phyloP scores from a whole-genome alignment of 2,329 filamentous ascomycete species.

The Diaporthe helianthi region DNA sequence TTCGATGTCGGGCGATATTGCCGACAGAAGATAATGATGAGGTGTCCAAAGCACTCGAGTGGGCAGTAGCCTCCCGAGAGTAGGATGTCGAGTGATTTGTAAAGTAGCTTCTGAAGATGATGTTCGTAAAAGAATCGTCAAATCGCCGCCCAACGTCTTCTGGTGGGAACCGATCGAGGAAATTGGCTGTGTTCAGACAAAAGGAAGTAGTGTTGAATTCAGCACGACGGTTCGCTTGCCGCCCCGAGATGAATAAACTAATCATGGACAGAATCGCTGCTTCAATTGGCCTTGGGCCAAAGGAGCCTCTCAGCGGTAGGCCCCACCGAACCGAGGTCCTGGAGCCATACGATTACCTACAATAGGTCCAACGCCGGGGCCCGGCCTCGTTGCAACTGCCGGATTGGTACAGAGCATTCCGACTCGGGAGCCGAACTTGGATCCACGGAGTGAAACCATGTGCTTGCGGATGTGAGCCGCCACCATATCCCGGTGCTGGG shows the following conservation, averaged over 20 bases:
- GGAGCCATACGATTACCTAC: constrained; percentile 65
- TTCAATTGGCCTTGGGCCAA: neutral
- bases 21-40: constrained; percentile 43
- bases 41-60: constrained; percentile 48
- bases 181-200: constrained; percentile 34
- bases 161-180: constrained; percentile 40
- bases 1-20: constrained; percentile 27
- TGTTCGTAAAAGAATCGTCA: constrained; percentile 46
- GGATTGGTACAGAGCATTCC: constrained; percentile 99
- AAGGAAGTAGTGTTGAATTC: constrained; percentile 1
- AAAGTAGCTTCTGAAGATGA: constrained; percentile 47
- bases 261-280: constrained; percentile 16
- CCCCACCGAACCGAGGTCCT: constrained; percentile 62
- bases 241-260: constrained; percentile 1
- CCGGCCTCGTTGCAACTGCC: constrained; percentile 85
- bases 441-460: constrained; percentile 98
- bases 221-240: neutral
- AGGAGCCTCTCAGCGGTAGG: constrained; percentile 60
- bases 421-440: constrained; percentile 97
- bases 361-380: constrained; percentile 76
- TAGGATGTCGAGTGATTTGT: constrained; percentile 50
- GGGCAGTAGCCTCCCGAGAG: constrained; percentile 47
- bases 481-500: constrained; percentile 91
- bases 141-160: constrained; percentile 42
- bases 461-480: constrained; percentile 96